Evolutionary conservation across 169 alveolate genomes (phyloP).

Genomic region (Plasmodium cynomolgi): DNA sequence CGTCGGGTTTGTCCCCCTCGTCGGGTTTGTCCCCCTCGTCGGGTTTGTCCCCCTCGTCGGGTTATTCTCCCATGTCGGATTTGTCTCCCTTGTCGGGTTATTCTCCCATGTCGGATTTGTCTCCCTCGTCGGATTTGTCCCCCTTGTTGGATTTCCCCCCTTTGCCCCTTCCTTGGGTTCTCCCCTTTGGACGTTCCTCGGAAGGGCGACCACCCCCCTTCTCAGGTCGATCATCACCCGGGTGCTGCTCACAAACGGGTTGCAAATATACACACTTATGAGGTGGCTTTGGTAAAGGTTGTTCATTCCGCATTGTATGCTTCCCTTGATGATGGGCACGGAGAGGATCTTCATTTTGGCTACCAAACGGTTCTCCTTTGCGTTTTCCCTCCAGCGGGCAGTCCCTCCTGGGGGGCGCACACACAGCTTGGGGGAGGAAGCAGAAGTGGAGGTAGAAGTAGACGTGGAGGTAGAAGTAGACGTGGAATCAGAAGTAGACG

Average conservation of each 20-base stretch:
- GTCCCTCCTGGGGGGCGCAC: background rate
- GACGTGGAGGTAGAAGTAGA: background rate
- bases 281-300: constrained; percentile 6
- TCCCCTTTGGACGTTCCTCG: constrained; percentile 13
- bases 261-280: constrained; percentile 15
- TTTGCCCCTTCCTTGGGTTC: background rate
- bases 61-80: too few species aligned
- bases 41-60: background rate
- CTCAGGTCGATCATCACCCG: constrained; percentile 10
- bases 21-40: background rate
- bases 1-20: background rate
- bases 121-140: background rate
- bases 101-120: too few species aligned
- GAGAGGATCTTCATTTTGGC: background rate
- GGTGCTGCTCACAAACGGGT: constrained; percentile 30
- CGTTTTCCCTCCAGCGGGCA: background rate
- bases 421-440: too few species aligned
- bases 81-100: too few species aligned
- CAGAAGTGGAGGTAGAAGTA: too few species aligned
- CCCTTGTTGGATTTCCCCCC: background rate
- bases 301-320: constrained; percentile 19
- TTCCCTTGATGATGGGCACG: constrained; percentile 34
- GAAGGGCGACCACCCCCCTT: background rate
- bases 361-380: background rate
- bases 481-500: background rate